phyloP scores from a whole-genome alignment of 805 yeast species.

The Starmerella bombi region DNA sequence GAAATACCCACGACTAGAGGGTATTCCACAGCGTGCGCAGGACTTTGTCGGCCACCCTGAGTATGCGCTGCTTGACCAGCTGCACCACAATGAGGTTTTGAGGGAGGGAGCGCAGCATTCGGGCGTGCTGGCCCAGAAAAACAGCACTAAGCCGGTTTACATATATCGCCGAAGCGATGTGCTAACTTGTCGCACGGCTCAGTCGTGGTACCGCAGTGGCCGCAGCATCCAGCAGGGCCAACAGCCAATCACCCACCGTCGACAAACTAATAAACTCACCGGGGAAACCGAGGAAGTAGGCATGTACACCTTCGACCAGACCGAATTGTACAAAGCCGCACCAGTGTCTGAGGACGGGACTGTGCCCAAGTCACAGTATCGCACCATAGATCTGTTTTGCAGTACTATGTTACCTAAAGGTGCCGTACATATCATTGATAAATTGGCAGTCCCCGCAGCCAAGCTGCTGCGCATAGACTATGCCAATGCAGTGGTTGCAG shows the following conservation, averaged over 20 bases:
- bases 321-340: slow-evolving; percentile 56
- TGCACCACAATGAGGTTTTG: slow-evolving; percentile 59
- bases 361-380: slow-evolving; percentile 63
- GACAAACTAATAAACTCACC: slow-evolving; percentile 17
- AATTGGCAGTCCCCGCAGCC: slow-evolving; percentile 55
- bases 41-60: slow-evolving; percentile 82
- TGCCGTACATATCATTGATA: slow-evolving; percentile 45
- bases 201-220: slow-evolving; percentile 79
- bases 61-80: slow-evolving; percentile 65
- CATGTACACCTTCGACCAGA: slow-evolving; percentile 66
- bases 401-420: slow-evolving; percentile 75
- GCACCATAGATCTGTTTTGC: slow-evolving; percentile 70
- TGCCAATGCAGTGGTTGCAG: slow-evolving; percentile 79
- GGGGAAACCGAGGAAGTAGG: slow-evolving; percentile 21
- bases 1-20: slow-evolving; percentile 56
- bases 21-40: slow-evolving; percentile 70
- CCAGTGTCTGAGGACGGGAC: slow-evolving; percentile 46
- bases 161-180: slow-evolving; percentile 58
- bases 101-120: slow-evolving; percentile 49
- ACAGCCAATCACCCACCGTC: slow-evolving; percentile 40
- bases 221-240: slow-evolving; percentile 58
- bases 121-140: slow-evolving; percentile 49
- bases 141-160: slow-evolving; percentile 28
- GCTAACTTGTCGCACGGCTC: slow-evolving; percentile 50
- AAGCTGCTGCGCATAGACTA: slow-evolving; percentile 54